Percentiles rank a stretch among this genome's conserved stretches.
These are phyloP conservation scores for Neofusicoccum laricinum DNA, from an alignment of 2,329 filamentous ascomycete species.

Conservation along the genomic window DNA sequence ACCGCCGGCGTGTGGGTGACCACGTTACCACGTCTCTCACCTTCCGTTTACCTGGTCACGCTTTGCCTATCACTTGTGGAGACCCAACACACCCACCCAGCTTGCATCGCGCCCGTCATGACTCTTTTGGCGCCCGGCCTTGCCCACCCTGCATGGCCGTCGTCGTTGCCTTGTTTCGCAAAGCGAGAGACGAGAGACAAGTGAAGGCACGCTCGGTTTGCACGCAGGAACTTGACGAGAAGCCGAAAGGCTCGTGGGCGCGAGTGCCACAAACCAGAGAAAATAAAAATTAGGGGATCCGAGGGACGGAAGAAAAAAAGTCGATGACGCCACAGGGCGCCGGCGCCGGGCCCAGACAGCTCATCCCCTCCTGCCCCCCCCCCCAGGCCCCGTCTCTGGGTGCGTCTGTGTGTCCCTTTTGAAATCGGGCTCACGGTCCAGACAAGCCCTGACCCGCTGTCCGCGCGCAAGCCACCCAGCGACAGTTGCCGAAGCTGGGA, in stretches of 20 bases:
- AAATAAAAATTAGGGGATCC: neutral
- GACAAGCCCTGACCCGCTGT: no score
- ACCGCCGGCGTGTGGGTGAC: neutral
- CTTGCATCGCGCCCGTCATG: neutral
- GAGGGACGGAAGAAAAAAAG: neutral
- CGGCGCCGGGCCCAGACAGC: neutral
- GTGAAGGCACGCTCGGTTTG: no score
- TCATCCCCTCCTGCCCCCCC: neutral
- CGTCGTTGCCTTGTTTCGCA: neutral
- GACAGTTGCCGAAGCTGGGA: slow-evolving; percentile 7
- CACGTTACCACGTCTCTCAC: neutral
- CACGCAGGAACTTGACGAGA: no score
- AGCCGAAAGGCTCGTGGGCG: no score
- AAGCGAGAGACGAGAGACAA: neutral
- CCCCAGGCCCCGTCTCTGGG: neutral
- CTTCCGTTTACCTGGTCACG: slow-evolving; percentile 11
- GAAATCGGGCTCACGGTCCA: neutral
- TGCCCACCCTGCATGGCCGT: neutral
- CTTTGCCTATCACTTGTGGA: slow-evolving; percentile 13
- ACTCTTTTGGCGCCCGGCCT: neutral
- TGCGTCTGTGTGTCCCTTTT: neutral
- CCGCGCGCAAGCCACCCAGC: slow-evolving; percentile 9
- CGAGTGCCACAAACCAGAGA: neutral
- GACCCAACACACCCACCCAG: neutral
- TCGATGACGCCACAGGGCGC: neutral